Conservation (phyloP, 768 basidiomycete genomes). For the Coprinopsis sp. region DNA sequence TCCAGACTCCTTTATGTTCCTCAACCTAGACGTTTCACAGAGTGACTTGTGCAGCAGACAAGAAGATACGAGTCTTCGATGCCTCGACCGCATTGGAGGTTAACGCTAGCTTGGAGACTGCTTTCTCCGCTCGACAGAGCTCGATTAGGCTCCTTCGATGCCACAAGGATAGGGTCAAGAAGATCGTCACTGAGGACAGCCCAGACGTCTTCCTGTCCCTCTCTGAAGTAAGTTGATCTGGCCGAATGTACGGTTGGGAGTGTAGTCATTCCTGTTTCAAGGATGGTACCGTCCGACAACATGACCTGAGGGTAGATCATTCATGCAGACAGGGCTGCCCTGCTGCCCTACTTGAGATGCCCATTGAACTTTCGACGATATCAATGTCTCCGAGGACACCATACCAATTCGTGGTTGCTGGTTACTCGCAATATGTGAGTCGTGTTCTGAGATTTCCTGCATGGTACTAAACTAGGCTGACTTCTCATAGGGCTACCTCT, state of each 20-base stretch:
- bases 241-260: constrained; percentile 3
- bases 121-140: constrained; percentile 42
- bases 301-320: constrained; percentile 73
- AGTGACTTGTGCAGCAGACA: constrained; percentile 71
- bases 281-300: constrained; percentile 87
- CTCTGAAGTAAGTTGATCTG: constrained; percentile 51
- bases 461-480: not conserved
- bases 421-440: constrained; percentile 71
- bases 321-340: constrained; percentile 64
- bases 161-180: constrained; percentile 69
- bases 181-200: constrained; percentile 75
- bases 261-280: constrained; percentile 22
- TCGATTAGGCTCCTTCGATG: constrained; percentile 59
- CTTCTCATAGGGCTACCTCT: constrained; percentile 62
- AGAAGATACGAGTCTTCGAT: constrained; percentile 76
- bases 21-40: constrained; percentile 28
- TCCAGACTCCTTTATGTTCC: constrained; percentile 9
- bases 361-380: constrained; percentile 65
- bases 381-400: constrained; percentile 75
- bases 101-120: constrained; percentile 37
- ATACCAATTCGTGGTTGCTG: constrained; percentile 82
- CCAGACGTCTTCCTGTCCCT: constrained; percentile 74
- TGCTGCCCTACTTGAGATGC: constrained; percentile 61
- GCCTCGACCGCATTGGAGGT: constrained; percentile 40
- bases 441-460: not conserved